These are phyloP conservation scores for Aristolochia contorta DNA, from an alignment of 164 flowering plant genomes.

Conservation along the genomic window DNA sequence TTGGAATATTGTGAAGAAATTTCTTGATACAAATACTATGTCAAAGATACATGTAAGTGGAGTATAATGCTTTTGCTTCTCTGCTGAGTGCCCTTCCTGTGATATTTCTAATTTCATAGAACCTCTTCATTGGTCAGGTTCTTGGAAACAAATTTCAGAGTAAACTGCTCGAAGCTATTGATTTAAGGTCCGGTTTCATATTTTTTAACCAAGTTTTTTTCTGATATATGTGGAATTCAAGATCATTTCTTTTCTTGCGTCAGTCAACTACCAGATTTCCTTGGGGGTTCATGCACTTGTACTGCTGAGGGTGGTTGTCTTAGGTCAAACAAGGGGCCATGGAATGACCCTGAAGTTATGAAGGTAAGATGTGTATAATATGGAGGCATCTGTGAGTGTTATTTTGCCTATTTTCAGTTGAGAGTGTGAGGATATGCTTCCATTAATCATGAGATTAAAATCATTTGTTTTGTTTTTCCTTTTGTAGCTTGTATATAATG, in stretches of 20 bases:
- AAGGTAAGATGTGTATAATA: conserved; percentile 30
- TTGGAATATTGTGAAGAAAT: conserved; percentile 81
- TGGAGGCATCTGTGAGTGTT: neutral
- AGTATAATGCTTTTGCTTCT: neutral
- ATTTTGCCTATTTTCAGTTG: no score
- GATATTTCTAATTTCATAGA: neutral
- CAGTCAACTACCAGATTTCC: conserved; percentile 95
- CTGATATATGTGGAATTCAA: neutral
- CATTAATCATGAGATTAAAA: no score
- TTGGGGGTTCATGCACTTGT: conserved; percentile 91
- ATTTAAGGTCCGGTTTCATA: conserved; percentile 45
- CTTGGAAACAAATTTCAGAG: conserved; percentile 55
- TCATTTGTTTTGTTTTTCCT: no score
- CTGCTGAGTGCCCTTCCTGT: neutral
- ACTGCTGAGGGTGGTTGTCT: conserved; percentile 81
- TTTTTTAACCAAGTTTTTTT: neutral
- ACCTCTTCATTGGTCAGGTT: conserved; percentile 37
- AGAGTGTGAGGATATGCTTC: no score
- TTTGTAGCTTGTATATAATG: conserved; percentile 57
- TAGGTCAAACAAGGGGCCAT: conserved; percentile 79
- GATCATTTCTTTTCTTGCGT: conserved; percentile 4
- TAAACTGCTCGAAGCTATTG: conserved; percentile 67
- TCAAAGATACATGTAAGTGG: conserved; percentile 72
- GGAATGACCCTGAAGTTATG: conserved; percentile 84
- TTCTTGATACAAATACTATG: conserved; percentile 73